These are phyloP conservation scores for Aspergillus wentii DNA, from an alignment of 495 filamentous ascomycete species.

Conservation along the genomic window DNA sequence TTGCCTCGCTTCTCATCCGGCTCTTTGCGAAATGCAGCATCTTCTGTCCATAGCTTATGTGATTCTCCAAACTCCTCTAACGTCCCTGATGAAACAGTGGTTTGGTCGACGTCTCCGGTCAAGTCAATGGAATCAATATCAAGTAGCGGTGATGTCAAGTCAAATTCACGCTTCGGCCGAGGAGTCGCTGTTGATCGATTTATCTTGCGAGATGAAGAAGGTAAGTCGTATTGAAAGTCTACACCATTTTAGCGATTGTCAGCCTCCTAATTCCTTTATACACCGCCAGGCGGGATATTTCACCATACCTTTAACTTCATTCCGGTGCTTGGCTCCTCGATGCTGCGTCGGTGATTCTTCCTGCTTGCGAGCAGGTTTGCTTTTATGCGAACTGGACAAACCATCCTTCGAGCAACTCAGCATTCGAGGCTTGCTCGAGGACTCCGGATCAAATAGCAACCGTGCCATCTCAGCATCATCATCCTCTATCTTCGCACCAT, in stretches of 20 bases:
- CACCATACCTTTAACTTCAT: slow-evolving; percentile 19
- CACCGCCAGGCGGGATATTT: too few species aligned
- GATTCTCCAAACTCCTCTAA: slow-evolving; percentile 49
- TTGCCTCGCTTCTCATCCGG: slow-evolving; percentile 49
- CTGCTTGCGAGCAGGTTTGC: slow-evolving; percentile 4
- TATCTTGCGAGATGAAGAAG: slow-evolving; percentile 15
- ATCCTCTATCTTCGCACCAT: slow-evolving; percentile 20
- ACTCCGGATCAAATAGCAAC: slow-evolving; percentile 46
- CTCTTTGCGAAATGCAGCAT: slow-evolving; percentile 40
- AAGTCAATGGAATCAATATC: slow-evolving; percentile 65
- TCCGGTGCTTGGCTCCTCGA: slow-evolving; percentile 12
- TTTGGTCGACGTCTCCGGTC: slow-evolving; percentile 51
- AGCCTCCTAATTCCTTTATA: too few species aligned
- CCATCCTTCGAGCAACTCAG: slow-evolving; percentile 27
- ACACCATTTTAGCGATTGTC: slow-evolving; percentile 24
- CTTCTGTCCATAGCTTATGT: slow-evolving; percentile 55
- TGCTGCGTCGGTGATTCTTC: slow-evolving; percentile 22
- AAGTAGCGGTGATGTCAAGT: slow-evolving; percentile 14
- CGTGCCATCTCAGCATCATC: slow-evolving; percentile 51
- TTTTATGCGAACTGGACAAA: slow-evolving; percentile 11
- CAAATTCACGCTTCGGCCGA: slow-evolving; percentile 13
- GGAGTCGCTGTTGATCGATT: slow-evolving; percentile 16
- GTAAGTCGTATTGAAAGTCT: slow-evolving; percentile 22
- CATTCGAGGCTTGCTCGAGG: slow-evolving; percentile 47
- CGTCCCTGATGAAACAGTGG: slow-evolving; percentile 33